Evolutionary conservation across 257 asterid species (phyloP), one percentile per base, ranked within the genome.

Genomic region (Lavandula angustifolia): DNA sequence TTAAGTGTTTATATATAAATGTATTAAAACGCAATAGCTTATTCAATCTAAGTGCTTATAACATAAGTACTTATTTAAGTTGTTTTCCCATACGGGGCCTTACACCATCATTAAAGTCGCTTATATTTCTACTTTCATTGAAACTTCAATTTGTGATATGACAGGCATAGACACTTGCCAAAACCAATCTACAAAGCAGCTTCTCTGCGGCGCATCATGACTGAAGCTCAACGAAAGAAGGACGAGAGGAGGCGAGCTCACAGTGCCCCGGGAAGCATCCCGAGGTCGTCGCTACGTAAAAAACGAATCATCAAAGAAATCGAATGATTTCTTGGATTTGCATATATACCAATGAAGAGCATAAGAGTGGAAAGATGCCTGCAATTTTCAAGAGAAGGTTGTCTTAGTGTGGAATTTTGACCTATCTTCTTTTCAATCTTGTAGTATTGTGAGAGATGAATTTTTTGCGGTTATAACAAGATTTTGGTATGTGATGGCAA

Each of bases 101-200:
- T 22, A 22, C 27, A 22, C 27, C 27, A 0, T 22, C 27, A 22
- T 22, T 22, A 22, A 22, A 22, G 27, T 22, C 27, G 27, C 2
- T 22, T 22, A 22, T 22, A 22, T 22, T 22, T 42, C 17, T 18
- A 51, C 46, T 40, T 9, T 8, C 8, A 22, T 22, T 54, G 14
- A 22, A 22, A 22, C 34, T 10, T 38, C 18, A 54, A 46, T 31
- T 62, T 67, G 27, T 64, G 68, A 56, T 54, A 31, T 70, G 72
- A 64, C 92, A 92, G 99, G 88, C 96, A 89, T 58, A 84, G 89
- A 65, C 97, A 92, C 83, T 78, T 92, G 78, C 99, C 99, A 2
- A 89, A 62, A 58, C 70, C 99, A 64, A 80, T 92, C 73, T 89
- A 84, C 61, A 92, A 78, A 78, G 99, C 99, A 47, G 63, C 82